phyloP scores from a whole-genome alignment of 2,329 filamentous ascomycete genomes.

The Blastomyces gilchristii region DNA sequence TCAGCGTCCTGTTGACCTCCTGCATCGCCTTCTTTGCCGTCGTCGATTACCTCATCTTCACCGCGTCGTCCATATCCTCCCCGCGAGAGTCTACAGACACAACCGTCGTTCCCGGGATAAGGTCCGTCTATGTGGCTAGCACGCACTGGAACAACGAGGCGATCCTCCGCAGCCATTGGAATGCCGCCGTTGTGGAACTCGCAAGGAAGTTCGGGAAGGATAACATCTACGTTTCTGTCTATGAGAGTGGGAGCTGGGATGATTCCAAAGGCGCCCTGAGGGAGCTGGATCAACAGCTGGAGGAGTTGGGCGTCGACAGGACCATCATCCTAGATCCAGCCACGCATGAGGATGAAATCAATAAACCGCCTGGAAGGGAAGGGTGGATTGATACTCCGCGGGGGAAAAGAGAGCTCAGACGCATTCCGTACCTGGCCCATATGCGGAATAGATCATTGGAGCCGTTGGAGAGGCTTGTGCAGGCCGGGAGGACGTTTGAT shows the following conservation, averaged over 20 bases:
- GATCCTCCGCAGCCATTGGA: constrained; percentile 54
- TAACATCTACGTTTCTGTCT: constrained; percentile 58
- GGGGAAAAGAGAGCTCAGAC: constrained; percentile 46
- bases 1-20: neutral
- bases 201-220: constrained; percentile 47
- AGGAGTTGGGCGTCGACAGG: constrained; percentile 42
- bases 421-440: constrained; percentile 58
- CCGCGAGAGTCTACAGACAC: neutral
- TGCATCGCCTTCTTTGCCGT: neutral
- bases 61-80: neutral
- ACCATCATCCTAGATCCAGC: constrained; percentile 49
- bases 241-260: constrained; percentile 61
- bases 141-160: constrained; percentile 59
- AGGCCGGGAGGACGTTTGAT: constrained; percentile 45
- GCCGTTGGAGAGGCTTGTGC: constrained; percentile 45
- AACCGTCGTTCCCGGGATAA: neutral
- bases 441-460: constrained; percentile 55
- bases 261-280: constrained; percentile 53
- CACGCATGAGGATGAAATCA: constrained; percentile 50
- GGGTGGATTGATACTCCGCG: constrained; percentile 56
- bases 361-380: constrained; percentile 33
- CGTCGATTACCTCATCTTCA: neutral
- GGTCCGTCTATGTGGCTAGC: constrained; percentile 52
- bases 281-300: constrained; percentile 47
- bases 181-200: constrained; percentile 48